Conservation (phyloP, 129 eudicot genomes). For the Artemisia tridentata region DNA sequence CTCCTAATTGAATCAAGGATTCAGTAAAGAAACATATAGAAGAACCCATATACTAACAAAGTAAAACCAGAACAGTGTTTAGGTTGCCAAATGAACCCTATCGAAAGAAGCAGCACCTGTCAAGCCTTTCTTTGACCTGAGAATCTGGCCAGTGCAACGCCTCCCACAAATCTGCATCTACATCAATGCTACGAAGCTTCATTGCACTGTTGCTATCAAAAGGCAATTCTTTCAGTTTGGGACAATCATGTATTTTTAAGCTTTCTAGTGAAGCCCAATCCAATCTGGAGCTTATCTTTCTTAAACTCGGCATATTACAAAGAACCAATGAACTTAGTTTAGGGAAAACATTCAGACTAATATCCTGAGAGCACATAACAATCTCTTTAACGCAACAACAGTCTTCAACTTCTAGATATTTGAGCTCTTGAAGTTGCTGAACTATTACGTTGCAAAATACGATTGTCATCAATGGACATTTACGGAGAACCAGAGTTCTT, state of each 20-base stretch:
- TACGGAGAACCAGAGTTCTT: conserved; percentile 14
- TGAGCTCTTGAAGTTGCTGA: conserved; percentile 19
- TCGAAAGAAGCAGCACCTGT: conserved; percentile 12
- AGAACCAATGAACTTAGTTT: conserved; percentile 23
- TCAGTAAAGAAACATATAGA: not conserved
- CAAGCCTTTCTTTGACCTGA: conserved; percentile 15
- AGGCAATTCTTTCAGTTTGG: conserved; percentile 25
- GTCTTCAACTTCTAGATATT: conserved; percentile 23
- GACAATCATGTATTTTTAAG: conserved; percentile 23
- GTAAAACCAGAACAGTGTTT: not conserved
- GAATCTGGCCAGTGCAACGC: conserved; percentile 16
- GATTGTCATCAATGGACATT: conserved; percentile 19
- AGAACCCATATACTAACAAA: not conserved
- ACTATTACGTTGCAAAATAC: conserved; percentile 19
- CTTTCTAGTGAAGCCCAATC: conserved; percentile 19
- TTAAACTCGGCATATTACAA: conserved; percentile 20
- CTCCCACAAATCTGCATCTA: conserved; percentile 24
- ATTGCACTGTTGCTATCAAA: conserved; percentile 18
- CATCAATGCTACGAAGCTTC: conserved; percentile 19
- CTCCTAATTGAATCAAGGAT: not conserved
- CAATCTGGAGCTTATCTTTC: conserved; percentile 10
- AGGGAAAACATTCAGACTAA: conserved; percentile 6
- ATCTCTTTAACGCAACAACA: conserved; percentile 26
- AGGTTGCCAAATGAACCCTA: conserved; percentile 3
- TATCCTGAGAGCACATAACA: conserved; percentile 20